These are phyloP conservation scores for Trematosphaeria pertusa DNA, from an alignment of 2,329 filamentous ascomycete genomes.

Conservation along the genomic window DNA sequence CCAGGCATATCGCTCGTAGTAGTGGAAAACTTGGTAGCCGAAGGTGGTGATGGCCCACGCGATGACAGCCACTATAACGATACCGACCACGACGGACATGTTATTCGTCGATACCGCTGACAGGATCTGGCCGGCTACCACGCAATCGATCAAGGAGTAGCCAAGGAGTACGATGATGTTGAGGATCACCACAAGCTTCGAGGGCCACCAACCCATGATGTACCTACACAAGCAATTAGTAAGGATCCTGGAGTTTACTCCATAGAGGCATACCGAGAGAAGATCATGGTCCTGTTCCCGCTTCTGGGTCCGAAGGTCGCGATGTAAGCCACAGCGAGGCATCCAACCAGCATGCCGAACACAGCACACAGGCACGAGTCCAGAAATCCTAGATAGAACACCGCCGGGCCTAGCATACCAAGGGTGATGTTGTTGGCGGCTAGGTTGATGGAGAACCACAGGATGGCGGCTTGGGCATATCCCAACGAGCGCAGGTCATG, in stretches of 20 bases:
- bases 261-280: too few species aligned
- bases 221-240: too few species aligned
- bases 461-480: constrained; percentile 62
- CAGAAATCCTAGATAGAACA: constrained; percentile 64
- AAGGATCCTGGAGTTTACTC: too few species aligned
- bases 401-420: constrained; percentile 67
- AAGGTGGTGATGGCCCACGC: constrained; percentile 71
- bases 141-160: constrained; percentile 68
- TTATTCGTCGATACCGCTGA: constrained; percentile 67
- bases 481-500: constrained; percentile 60
- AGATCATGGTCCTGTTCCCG: constrained; percentile 68
- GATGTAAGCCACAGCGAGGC: constrained; percentile 64
- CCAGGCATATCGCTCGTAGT: constrained; percentile 73
- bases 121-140: constrained; percentile 72
- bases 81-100: constrained; percentile 70
- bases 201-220: constrained; percentile 70
- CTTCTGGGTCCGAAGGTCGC: constrained; percentile 68
- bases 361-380: constrained; percentile 65
- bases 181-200: constrained; percentile 67
- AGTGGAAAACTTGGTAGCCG: constrained; percentile 71
- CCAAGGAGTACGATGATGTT: constrained; percentile 69
- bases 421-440: constrained; percentile 69
- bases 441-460: constrained; percentile 70
- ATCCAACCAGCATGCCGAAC: constrained; percentile 64
- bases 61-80: constrained; percentile 68